Conservation (phyloP, 306 rosid genomes). For the Neltuma alba region DNA sequence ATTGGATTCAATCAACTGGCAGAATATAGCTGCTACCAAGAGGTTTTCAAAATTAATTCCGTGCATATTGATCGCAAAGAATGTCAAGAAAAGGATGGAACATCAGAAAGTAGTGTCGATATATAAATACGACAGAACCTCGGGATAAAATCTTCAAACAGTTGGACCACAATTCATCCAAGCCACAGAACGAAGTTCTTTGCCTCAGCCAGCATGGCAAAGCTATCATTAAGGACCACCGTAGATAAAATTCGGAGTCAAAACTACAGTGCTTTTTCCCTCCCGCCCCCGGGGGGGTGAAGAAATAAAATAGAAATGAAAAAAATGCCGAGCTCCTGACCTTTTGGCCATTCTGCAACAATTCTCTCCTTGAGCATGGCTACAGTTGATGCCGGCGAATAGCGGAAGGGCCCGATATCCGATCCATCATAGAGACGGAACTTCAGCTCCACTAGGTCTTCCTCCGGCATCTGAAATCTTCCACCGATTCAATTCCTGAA, state of each 20-base stretch:
- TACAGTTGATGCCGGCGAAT: slow-evolving; percentile 73
- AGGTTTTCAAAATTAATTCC: slow-evolving; percentile 2
- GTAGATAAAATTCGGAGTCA: background rate
- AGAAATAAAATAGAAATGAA: background rate
- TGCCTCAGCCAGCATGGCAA: slow-evolving; percentile 13
- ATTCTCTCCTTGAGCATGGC: slow-evolving; percentile 81
- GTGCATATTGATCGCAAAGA: background rate
- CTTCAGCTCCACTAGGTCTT: slow-evolving; percentile 82
- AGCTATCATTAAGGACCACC: slow-evolving; percentile 20
- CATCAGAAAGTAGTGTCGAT: background rate
- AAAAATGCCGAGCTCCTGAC: slow-evolving; percentile 39
- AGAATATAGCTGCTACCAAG: slow-evolving; percentile 15
- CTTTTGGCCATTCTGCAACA: slow-evolving; percentile 89
- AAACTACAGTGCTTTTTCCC: background rate
- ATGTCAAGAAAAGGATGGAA: background rate
- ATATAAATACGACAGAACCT: slow-evolving; percentile 16
- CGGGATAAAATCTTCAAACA: slow-evolving; percentile 10
- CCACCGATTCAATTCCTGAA: background rate
- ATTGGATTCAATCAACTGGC: slow-evolving; percentile 1
- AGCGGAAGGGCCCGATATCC: slow-evolving; percentile 83
- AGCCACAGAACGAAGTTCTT: slow-evolving; percentile 18
- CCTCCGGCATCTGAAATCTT: slow-evolving; percentile 77
- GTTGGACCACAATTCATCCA: slow-evolving; percentile 13
- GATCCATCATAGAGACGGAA: slow-evolving; percentile 92
- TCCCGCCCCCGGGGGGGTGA: too few relatives aligned